These are phyloP conservation scores for Boletus rubroflammeus DNA, from an alignment of 768 basidiomycete species.

Conservation along the genomic window DNA sequence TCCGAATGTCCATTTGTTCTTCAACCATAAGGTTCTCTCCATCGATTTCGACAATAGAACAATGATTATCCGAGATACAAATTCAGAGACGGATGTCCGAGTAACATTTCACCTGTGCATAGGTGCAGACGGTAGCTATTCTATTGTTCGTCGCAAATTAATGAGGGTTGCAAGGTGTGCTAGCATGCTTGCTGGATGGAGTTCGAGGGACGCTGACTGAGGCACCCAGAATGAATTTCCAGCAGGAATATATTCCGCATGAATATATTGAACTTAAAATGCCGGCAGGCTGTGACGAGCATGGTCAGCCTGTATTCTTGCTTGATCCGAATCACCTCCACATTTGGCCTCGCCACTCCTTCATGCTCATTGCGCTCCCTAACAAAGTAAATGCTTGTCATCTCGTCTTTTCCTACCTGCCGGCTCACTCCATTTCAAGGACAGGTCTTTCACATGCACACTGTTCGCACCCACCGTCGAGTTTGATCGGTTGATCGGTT, in stretches of 20 bases:
- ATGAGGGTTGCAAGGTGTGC: slow-evolving; percentile 89
- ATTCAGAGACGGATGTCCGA: slow-evolving; percentile 40
- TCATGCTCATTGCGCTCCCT: slow-evolving; percentile 98
- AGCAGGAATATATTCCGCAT: slow-evolving; percentile 92
- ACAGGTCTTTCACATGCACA: slow-evolving; percentile 96
- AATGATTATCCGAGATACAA: slow-evolving; percentile 49
- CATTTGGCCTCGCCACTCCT: slow-evolving; percentile 98
- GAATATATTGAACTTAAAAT: slow-evolving; percentile 97
- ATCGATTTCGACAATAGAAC: slow-evolving; percentile 70
- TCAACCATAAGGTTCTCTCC: slow-evolving; percentile 75
- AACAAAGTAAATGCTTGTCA: slow-evolving; percentile 68
- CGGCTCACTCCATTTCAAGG: slow-evolving; percentile 47
- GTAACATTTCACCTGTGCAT: slow-evolving; percentile 75
- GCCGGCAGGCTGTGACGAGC: slow-evolving; percentile 66
- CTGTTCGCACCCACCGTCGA: slow-evolving; percentile 83
- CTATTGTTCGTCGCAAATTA: slow-evolving; percentile 86
- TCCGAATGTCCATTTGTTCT: slow-evolving; percentile 64
- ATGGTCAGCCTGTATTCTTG: slow-evolving; percentile 65
- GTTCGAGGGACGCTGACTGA: slow-evolving; percentile 15
- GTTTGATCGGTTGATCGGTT: slow-evolving; percentile 61
- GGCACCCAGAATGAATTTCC: slow-evolving; percentile 80
- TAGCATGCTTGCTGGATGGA: slow-evolving; percentile 8
- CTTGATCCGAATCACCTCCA: slow-evolving; percentile 96
- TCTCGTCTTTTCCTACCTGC: slow-evolving; percentile 27
- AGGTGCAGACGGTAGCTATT: slow-evolving; percentile 94